Evolutionary conservation across 148 eudicot species (phyloP).

Genomic region (Amaranthus cruentus): DNA sequence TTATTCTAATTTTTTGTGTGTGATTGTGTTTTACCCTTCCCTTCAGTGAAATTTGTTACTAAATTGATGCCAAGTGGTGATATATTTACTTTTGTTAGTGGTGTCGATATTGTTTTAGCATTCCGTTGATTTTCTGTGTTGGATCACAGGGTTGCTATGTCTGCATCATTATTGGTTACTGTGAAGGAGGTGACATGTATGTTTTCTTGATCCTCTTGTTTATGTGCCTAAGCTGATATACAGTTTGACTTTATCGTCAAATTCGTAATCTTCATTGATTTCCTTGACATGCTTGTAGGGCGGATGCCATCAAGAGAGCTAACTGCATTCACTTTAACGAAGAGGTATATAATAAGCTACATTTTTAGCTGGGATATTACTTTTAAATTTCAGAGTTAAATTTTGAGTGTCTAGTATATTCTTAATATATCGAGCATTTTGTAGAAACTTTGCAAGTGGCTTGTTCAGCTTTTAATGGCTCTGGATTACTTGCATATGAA

Average conservation of each 20-base stretch:
- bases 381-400: neutral
- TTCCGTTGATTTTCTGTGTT: constrained; percentile 14
- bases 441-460: constrained; percentile 91
- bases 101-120: neutral
- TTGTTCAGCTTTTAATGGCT: constrained; percentile 83
- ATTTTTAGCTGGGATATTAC: neutral
- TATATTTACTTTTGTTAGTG: too few relatives aligned
- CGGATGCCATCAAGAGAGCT: constrained; percentile 75
- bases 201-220: constrained; percentile 23
- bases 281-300: constrained; percentile 43
- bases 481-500: constrained; percentile 82
- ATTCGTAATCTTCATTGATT: constrained; percentile 4
- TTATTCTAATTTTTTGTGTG: too few relatives aligned
- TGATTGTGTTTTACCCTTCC: too few relatives aligned
- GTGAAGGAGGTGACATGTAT: constrained; percentile 99
- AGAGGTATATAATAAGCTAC: constrained; percentile 51
- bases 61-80: too few relatives aligned
- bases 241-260: constrained; percentile 5
- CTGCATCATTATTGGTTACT: constrained; percentile 88
- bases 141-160: constrained; percentile 90
- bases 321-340: constrained; percentile 74
- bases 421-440: constrained; percentile 12
- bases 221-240: neutral
- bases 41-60: too few relatives aligned
- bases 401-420: neutral